These are phyloP conservation scores for Nemania diffusa DNA, from an alignment of 2,329 filamentous ascomycete species.

Conservation along the genomic window DNA sequence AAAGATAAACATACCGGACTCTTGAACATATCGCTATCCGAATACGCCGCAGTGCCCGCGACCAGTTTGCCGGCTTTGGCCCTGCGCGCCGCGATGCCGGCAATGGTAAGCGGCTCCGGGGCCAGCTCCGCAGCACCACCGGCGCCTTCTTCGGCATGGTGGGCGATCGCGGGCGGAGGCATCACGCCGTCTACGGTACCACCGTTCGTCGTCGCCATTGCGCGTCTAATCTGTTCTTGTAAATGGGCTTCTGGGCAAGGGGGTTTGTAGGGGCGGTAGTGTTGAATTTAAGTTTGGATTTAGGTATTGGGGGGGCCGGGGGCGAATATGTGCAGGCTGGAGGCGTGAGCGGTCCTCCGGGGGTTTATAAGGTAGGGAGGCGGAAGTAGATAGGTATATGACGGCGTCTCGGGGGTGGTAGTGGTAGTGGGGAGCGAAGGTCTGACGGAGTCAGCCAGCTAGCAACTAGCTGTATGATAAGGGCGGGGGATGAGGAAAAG, in stretches of 20 bases:
- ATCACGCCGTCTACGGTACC: slow-evolving; percentile 14
- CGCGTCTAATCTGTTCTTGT: slow-evolving; percentile 1
- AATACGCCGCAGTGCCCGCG: slow-evolving; percentile 79
- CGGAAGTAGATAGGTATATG: background rate
- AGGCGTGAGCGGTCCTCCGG: background rate
- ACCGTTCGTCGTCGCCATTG: slow-evolving; percentile 29
- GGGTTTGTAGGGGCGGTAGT: background rate
- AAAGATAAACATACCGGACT: slow-evolving; percentile 63
- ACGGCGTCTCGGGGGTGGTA: background rate
- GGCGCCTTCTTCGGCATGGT: slow-evolving; percentile 34
- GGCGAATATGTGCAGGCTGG: background rate
- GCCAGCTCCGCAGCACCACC: slow-evolving; percentile 39
- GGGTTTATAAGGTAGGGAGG: background rate
- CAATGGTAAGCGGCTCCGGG: slow-evolving; percentile 63
- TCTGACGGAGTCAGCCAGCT: background rate
- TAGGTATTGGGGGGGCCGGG: no score
- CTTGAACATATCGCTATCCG: slow-evolving; percentile 87
- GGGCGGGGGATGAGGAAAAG: slow-evolving; percentile 5
- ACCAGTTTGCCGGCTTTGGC: slow-evolving; percentile 77
- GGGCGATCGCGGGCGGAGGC: slow-evolving; percentile 29
- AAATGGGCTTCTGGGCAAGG: background rate
- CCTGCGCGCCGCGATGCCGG: slow-evolving; percentile 74
- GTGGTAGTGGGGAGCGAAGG: background rate
- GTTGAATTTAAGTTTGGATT: background rate
- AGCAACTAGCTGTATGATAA: background rate